phyloP scores from a whole-genome alignment of 1,284 basidiomycete genomes.

The Cryptococcus hybrid region DNA sequence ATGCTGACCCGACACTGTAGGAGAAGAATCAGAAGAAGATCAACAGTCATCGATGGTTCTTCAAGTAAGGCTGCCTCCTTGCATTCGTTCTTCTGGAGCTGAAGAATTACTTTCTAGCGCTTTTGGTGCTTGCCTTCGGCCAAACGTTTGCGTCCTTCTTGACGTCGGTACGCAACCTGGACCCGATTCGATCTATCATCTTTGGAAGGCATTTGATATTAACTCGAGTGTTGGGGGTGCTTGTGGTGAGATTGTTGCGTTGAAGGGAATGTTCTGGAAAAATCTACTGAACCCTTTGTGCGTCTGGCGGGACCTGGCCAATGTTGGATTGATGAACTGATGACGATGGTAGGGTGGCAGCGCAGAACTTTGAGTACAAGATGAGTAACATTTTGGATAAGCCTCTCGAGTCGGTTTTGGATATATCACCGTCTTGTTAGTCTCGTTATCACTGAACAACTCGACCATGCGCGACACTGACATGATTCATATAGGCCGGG shows the following conservation, averaged over 20 bases:
- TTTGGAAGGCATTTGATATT: conserved; percentile 97
- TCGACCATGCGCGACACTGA: not conserved
- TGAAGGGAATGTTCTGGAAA: conserved; percentile 76
- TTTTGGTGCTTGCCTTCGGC: conserved; percentile 50
- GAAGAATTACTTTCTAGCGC: not conserved
- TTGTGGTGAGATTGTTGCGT: conserved; percentile 92
- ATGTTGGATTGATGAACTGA: conserved; percentile 53
- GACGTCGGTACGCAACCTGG: conserved; percentile 95
- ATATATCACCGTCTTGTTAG: conserved; percentile 76
- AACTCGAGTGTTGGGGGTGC: conserved; percentile 95
- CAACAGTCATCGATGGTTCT: conserved; percentile 92
- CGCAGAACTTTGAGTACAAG: conserved; percentile 71
- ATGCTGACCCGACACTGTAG: conserved; percentile 9
- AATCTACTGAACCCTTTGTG: conserved; percentile 79
- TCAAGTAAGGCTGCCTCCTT: conserved; percentile 56
- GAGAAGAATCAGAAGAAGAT: conserved; percentile 56
- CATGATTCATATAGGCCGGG: conserved; percentile 58
- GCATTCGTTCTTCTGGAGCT: not conserved
- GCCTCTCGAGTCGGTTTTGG: conserved; percentile 74
- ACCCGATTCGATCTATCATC: conserved; percentile 83
- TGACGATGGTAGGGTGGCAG: not conserved
- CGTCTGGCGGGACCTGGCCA: conserved; percentile 7
- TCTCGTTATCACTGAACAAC: conserved; percentile 12
- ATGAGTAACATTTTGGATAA: conserved; percentile 93
- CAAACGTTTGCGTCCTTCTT: conserved; percentile 89